These are phyloP conservation scores for Globisporangium abappressorium DNA, from an alignment of 352 stramenopile species.

Conservation along the genomic window DNA sequence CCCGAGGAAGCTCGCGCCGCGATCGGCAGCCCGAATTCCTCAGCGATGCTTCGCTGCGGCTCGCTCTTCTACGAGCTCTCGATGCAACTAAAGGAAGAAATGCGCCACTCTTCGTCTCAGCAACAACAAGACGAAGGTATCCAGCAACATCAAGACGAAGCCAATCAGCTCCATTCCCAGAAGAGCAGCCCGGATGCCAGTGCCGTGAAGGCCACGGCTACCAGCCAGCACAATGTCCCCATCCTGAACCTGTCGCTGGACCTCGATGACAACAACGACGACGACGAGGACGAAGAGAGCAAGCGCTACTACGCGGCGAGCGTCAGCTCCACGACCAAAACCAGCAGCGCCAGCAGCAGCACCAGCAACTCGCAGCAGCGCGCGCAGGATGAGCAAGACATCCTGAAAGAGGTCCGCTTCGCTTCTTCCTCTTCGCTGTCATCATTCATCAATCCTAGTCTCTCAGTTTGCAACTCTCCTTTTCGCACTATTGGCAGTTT, in stretches of 20 bases:
- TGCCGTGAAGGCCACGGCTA: not conserved
- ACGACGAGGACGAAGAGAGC: constrained; percentile 9
- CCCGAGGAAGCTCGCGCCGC: not conserved
- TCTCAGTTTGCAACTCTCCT: constrained; percentile 37
- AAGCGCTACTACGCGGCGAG: constrained; percentile 4
- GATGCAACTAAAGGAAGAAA: constrained; percentile 30
- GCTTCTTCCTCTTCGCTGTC: constrained; percentile 13
- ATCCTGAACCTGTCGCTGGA: not conserved
- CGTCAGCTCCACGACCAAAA: constrained; percentile 4
- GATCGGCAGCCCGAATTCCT: constrained; percentile 10
- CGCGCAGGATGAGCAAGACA: constrained; percentile 24
- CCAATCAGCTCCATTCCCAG: not conserved
- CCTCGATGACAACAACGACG: constrained; percentile 22
- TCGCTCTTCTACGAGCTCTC: constrained; percentile 53
- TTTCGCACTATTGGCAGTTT: constrained; percentile 37
- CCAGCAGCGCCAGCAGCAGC: not conserved
- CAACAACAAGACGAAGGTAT: not conserved
- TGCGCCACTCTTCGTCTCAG: constrained; percentile 6
- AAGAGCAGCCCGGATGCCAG: not conserved
- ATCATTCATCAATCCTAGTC: constrained; percentile 21
- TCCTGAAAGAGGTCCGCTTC: constrained; percentile 47
- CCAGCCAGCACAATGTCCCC: not conserved
- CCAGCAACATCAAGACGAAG: constrained; percentile 1
- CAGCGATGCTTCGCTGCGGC: constrained; percentile 22
- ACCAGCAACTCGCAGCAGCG: not conserved